A percentile compares a stretch with the other conserved stretches of the same genome.
Conservation (phyloP, 441 rosid species). For the Arabidopsis lyrata region DNA sequence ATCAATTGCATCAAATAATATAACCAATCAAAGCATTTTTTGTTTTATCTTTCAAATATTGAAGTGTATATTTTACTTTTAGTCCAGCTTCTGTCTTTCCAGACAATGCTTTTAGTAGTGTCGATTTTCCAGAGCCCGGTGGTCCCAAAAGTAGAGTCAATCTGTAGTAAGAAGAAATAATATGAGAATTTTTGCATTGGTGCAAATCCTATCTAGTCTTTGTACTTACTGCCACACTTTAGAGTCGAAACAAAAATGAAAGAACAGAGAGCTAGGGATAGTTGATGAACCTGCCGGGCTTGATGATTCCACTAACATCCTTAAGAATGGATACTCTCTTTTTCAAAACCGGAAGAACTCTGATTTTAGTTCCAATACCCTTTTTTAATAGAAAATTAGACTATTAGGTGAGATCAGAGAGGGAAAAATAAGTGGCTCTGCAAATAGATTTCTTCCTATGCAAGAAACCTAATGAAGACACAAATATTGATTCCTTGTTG, state of each 20-base stretch:
- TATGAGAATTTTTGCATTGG: not conserved
- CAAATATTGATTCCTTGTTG: not conserved
- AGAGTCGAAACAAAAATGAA: not conserved
- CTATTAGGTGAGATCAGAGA: not conserved
- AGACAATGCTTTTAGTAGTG: slow-evolving; percentile 60
- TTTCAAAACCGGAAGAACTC: slow-evolving; percentile 45
- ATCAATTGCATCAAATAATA: not conserved
- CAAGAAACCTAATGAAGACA: not conserved
- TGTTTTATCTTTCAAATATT: not conserved
- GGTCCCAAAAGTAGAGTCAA: slow-evolving; percentile 73
- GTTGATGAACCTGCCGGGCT: slow-evolving; percentile 49
- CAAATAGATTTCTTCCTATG: not conserved
- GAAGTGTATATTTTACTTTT: slow-evolving; percentile 45
- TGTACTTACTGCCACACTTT: not conserved
- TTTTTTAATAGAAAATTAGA: slow-evolving; percentile 15
- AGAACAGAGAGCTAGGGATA: not conserved
- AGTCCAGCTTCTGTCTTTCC: slow-evolving; percentile 57
- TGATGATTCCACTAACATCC: slow-evolving; percentile 54
- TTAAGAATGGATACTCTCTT: slow-evolving; percentile 45
- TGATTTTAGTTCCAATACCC: slow-evolving; percentile 37
- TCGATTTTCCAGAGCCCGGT: slow-evolving; percentile 74
- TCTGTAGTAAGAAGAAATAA: slow-evolving; percentile 37
- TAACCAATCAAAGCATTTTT: not conserved
- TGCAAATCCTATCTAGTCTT: not conserved
- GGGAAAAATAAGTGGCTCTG: not conserved